Percentiles rank a stretch among this genome's conserved stretches.
These are phyloP conservation scores for Aspergillus aculeatinus DNA, from an alignment of 2,329 filamentous ascomycete genomes.

Conservation along the genomic window DNA sequence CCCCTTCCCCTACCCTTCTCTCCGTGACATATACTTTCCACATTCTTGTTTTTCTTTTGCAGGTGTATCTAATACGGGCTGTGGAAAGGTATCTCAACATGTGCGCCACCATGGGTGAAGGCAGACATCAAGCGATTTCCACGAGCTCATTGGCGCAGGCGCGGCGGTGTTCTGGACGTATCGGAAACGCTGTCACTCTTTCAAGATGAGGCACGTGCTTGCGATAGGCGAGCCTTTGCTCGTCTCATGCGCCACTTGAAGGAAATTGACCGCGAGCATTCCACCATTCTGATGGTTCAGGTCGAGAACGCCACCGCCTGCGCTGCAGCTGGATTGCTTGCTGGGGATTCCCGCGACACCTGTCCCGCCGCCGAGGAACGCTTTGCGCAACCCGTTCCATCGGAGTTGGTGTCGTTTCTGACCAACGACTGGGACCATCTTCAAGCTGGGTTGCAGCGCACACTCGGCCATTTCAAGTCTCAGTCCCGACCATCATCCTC, in stretches of 20 bases:
- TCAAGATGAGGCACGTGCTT: constrained; percentile 33
- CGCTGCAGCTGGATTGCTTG: constrained; percentile 46
- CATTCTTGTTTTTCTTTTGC: neutral
- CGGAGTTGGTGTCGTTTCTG: constrained; percentile 30
- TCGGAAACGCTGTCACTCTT: constrained; percentile 40
- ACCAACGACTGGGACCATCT: too few species aligned
- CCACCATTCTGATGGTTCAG: constrained; percentile 57
- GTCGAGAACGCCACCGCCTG: constrained; percentile 50
- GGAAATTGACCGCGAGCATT: constrained; percentile 47
- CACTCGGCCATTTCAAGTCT: too few species aligned
- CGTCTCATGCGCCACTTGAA: constrained; percentile 42
- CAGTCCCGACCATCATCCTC: too few species aligned
- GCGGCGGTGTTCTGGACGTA: too few species aligned
- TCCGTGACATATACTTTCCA: too few species aligned
- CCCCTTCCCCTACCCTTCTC: too few species aligned
- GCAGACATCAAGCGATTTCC: constrained; percentile 9
- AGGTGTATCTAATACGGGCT: neutral
- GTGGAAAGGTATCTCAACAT: constrained; percentile 29
- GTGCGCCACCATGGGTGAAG: constrained; percentile 42
- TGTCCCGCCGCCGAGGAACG: constrained; percentile 36
- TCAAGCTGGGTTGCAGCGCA: too few species aligned
- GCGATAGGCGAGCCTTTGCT: constrained; percentile 43
- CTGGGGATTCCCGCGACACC: constrained; percentile 51
- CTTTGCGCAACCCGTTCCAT: constrained; percentile 42
- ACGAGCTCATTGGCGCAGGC: too few species aligned